Percentiles rank a stretch among this genome's conserved stretches.
Evolutionary conservation across 108 stramenopile genomes (phyloP).

Genomic region (Craspedostauros australis): DNA sequence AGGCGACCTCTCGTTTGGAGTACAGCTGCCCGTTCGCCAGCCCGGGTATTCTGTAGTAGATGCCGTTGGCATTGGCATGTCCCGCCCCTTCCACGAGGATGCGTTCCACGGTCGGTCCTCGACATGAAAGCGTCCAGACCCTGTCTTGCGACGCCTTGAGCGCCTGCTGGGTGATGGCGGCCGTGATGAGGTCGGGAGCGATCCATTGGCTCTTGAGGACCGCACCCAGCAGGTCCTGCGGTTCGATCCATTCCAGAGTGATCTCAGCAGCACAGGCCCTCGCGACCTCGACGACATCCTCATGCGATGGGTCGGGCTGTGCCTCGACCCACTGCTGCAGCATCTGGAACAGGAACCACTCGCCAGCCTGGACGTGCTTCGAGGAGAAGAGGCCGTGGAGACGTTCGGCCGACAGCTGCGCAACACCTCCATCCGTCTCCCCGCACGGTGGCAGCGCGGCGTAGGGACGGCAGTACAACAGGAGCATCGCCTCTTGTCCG

Average conservation of each 20-base stretch:
- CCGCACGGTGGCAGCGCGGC: constrained; percentile 34
- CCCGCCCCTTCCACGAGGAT: constrained; percentile 63
- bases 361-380: constrained; percentile 48
- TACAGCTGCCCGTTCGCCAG: constrained; percentile 20
- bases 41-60: constrained; percentile 41
- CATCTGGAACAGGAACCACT: constrained; percentile 60
- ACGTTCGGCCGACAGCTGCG: constrained; percentile 37
- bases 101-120: constrained; percentile 37
- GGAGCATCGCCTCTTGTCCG: constrained; percentile 8
- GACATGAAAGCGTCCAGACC: constrained; percentile 23
- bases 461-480: constrained; percentile 35
- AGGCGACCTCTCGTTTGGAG: constrained; percentile 43
- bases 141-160: constrained; percentile 29
- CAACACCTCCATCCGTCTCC: constrained; percentile 47
- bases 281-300: constrained; percentile 10
- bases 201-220: constrained; percentile 26
- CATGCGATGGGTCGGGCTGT: constrained; percentile 10
- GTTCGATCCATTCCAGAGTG: constrained; percentile 45
- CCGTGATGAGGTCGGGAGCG: too few species aligned
- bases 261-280: constrained; percentile 25
- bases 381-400: constrained; percentile 32
- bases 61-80: constrained; percentile 35
- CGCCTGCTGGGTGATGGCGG: constrained; percentile 32
- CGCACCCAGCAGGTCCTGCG: constrained; percentile 29
- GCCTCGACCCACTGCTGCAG: constrained; percentile 37